Percentiles rank a stretch among this genome's conserved stretches.
phyloP scores from a whole-genome alignment of 768 basidiomycete species.

The Russula foetens region DNA sequence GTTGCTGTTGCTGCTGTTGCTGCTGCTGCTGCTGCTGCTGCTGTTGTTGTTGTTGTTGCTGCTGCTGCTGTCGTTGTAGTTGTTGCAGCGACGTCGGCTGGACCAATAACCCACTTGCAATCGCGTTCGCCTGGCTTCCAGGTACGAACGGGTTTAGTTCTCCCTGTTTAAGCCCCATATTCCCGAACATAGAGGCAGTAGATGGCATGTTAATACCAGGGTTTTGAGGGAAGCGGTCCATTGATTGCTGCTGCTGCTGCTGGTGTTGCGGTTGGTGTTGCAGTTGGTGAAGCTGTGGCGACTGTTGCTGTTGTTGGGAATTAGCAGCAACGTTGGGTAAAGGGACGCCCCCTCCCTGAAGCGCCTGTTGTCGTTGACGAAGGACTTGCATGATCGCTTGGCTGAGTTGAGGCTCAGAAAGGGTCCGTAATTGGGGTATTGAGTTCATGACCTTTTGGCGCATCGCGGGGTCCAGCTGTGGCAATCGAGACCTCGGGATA shows the following conservation, averaged over 20 bases:
- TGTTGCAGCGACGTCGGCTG: background rate
- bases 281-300: background rate
- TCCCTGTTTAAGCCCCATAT: slow-evolving; percentile 13
- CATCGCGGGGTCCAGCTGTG: background rate
- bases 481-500: background rate
- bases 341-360: background rate
- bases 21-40: slow-evolving; percentile 6
- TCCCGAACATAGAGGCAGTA: slow-evolving; percentile 6
- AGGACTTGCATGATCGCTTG: slow-evolving; percentile 2
- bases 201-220: background rate
- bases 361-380: background rate
- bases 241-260: slow-evolving; percentile 4
- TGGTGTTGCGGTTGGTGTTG: slow-evolving; percentile 10
- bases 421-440: background rate
- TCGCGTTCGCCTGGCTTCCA: slow-evolving; percentile 14
- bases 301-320: background rate
- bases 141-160: slow-evolving; percentile 20
- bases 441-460: slow-evolving; percentile 3
- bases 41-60: slow-evolving; percentile 9
- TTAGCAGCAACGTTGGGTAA: background rate
- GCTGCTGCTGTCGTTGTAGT: slow-evolving; percentile 5
- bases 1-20: slow-evolving; percentile 13
- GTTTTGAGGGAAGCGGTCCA: slow-evolving; percentile 7
- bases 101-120: slow-evolving; percentile 9
- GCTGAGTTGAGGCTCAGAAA: slow-evolving; percentile 9